Evolutionary conservation across 2,329 filamentous ascomycete genomes (phyloP).

Genomic region (Epichloe hybrida): DNA sequence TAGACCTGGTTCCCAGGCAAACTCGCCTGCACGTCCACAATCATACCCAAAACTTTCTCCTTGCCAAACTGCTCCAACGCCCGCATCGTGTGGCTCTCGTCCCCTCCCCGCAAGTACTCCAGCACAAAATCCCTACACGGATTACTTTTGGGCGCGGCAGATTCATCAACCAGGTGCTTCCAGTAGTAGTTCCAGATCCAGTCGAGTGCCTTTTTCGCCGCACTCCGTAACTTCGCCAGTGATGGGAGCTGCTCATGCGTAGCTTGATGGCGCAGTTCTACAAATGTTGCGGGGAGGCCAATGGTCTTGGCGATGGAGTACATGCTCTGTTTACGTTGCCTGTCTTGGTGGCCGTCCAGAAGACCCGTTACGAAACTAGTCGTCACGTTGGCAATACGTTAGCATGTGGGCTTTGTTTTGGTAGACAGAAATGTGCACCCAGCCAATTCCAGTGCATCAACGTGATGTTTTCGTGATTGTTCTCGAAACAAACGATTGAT

Average conservation of each 20-base stretch:
- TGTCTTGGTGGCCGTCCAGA: constrained; percentile 55
- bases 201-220: constrained; percentile 53
- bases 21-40: constrained; percentile 26
- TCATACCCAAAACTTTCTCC: constrained; percentile 23
- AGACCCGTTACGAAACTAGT: constrained; percentile 66
- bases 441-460: neutral
- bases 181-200: constrained; percentile 94
- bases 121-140: constrained; percentile 24
- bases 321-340: constrained; percentile 57
- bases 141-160: constrained; percentile 5
- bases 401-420: neutral
- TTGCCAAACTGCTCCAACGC: constrained; percentile 24
- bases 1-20: constrained; percentile 30
- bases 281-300: constrained; percentile 62
- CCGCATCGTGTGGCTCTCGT: constrained; percentile 15
- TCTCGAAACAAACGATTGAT: neutral
- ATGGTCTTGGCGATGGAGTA: constrained; percentile 56
- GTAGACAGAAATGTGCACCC: neutral
- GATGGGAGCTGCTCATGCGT: constrained; percentile 81
- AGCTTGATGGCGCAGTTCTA: constrained; percentile 79
- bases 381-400: neutral
- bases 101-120: constrained; percentile 22
- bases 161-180: constrained; percentile 32
- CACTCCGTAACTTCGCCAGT: constrained; percentile 56
- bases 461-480: neutral